phyloP scores from a whole-genome alignment of 2,329 filamentous ascomycete species.

The Falciphora oryzae region DNA sequence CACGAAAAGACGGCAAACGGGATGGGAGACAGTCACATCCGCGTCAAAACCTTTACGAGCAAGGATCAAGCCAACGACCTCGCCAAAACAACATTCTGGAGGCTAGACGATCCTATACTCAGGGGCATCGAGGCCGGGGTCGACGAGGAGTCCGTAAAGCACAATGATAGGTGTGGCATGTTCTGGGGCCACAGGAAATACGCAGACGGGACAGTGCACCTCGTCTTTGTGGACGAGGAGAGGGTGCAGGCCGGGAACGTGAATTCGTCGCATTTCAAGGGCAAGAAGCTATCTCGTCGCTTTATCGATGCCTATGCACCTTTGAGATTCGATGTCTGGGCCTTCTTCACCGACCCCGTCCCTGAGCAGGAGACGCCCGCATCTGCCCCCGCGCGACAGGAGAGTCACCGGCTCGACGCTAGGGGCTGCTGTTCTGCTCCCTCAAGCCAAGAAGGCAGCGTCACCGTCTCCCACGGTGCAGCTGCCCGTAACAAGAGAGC shows the following conservation, averaged over 20 bases:
- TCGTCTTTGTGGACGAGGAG: constrained; percentile 15
- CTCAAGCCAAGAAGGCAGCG: neutral
- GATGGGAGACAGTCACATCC: constrained; percentile 9
- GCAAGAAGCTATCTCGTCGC: constrained; percentile 3
- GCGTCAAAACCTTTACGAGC: constrained; percentile 12
- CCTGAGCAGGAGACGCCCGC: neutral
- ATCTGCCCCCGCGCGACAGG: neutral
- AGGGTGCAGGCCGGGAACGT: constrained; percentile 13
- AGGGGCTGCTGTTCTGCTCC: neutral
- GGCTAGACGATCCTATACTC: neutral
- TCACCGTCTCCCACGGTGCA: neutral
- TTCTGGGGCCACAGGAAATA: constrained; percentile 13
- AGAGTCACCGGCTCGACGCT: neutral
- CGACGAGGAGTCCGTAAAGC: constrained; percentile 10
- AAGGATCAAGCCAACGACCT: constrained; percentile 14
- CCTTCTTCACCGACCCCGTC: constrained; percentile 8
- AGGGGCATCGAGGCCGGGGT: neutral
- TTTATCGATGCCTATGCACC: constrained; percentile 10
- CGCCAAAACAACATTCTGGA: constrained; percentile 6
- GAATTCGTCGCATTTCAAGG: constrained; percentile 9
- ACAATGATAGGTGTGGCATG: constrained; percentile 13
- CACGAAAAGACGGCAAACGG: neutral
- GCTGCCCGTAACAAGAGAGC: neutral
- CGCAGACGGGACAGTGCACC: constrained; percentile 4
- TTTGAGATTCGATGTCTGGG: constrained; percentile 14